phyloP scores from a whole-genome alignment of 2,329 filamentous ascomycete genomes.

The Fusarium abutilonis region DNA sequence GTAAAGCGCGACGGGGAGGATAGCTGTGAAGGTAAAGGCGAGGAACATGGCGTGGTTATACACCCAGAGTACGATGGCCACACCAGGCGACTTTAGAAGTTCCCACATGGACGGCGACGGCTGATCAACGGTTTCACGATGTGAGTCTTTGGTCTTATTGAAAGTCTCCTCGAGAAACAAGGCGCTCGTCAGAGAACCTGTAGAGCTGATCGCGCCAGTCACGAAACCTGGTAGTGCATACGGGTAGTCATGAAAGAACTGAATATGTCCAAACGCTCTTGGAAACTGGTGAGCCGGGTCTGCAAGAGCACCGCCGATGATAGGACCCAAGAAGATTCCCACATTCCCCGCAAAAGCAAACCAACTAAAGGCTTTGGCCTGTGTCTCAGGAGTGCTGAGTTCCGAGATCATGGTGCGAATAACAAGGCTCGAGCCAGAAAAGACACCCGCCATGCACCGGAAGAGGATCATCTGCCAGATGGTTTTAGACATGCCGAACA shows the following conservation, averaged over 20 bases:
- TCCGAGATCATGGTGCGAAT: slow-evolving; percentile 82
- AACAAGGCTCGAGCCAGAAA: slow-evolving; percentile 77
- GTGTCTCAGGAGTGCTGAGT: slow-evolving; percentile 73
- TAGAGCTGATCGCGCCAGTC: slow-evolving; percentile 64
- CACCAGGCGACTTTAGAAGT: slow-evolving; percentile 70
- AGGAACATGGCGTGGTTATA: slow-evolving; percentile 75
- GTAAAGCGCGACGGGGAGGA: slow-evolving; percentile 75
- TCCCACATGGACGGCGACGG: slow-evolving; percentile 41
- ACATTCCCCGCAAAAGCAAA: slow-evolving; percentile 80
- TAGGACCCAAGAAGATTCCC: slow-evolving; percentile 76
- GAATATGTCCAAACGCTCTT: slow-evolving; percentile 56
- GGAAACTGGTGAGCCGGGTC: slow-evolving; percentile 73
- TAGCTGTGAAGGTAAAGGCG: slow-evolving; percentile 76
- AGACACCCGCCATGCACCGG: slow-evolving; percentile 76
- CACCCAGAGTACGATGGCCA: slow-evolving; percentile 71
- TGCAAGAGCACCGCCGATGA: slow-evolving; percentile 75
- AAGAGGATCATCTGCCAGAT: slow-evolving; percentile 81
- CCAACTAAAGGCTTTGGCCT: slow-evolving; percentile 78
- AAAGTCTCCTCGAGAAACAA: slow-evolving; percentile 73
- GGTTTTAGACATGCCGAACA: slow-evolving; percentile 74
- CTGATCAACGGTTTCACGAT: slow-evolving; percentile 1
- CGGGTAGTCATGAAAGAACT: slow-evolving; percentile 61
- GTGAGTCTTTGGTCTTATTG: slow-evolving; percentile 26
- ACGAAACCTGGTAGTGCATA: slow-evolving; percentile 66
- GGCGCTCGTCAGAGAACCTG: slow-evolving; percentile 60